Base-by-base conservation (phyloP, 2,329 filamentous ascomycete genomes). In the Chaetomium sp. region DNA sequence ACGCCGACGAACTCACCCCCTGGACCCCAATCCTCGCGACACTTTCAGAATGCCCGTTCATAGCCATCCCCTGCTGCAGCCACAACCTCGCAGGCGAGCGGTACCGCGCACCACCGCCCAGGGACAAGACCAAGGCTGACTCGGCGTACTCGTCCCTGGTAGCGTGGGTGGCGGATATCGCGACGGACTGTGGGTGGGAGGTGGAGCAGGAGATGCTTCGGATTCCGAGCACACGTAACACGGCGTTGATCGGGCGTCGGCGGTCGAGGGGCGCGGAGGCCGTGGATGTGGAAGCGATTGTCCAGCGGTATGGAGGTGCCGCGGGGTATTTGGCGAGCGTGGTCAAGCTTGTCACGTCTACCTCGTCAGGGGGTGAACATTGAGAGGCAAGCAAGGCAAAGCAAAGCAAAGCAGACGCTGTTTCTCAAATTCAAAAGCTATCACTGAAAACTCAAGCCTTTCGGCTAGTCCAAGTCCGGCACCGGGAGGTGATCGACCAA, bases 21-120 rank as follows among this genome's bases (percentile, higher is more conserved):
- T 99, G 94, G 94, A 97, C 94, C 0, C 94, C 94, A 0, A 79
- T 97, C 14, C 81, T 99, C 42, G 91, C 89, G 1, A 81, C 83
- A 6, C 74, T 90, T 1, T 91, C 87, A 0, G 73, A 81, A 2
- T 87, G 87, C 9, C 87, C 91, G 0, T 99, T 96, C 70, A 83
- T 99, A 59, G 88, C 89, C 63, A 96, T 99, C 45, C 94, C 94
- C 1, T 99, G 94, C 74, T 99, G 94, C 74, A 95, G 89, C 61
- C 91, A 97, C 72, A 81, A 87, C 56, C 82, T 99, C 2, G 83
- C 85, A 0, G 94, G 94, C 1, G 80, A 82, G 32, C 78, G 73
- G 57, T 94, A 87, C 68, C 84, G 94, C 14, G 87, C 88, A 12
- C 78, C 79, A 7, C 72, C 76, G 7, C 80, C 81, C 2, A 76